phyloP scores from a whole-genome alignment of 805 yeast species.

The Tetrapisispora iriomotensis region DNA sequence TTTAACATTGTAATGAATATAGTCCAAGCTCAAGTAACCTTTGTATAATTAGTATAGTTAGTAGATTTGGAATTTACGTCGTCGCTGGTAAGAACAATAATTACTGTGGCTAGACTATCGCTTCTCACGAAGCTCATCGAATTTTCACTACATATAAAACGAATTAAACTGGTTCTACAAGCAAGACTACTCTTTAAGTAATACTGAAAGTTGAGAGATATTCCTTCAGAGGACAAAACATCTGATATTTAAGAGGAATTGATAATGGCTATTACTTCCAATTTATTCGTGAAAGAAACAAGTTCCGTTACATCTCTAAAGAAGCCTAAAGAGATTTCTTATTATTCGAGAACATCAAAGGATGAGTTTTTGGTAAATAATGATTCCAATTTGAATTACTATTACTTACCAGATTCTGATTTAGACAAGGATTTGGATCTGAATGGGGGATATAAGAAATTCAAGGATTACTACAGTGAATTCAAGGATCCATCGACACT shows the following conservation, averaged over 20 bases:
- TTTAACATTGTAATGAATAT: too few relatives aligned
- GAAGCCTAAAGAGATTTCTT: slow-evolving; percentile 77
- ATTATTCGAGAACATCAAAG: slow-evolving; percentile 52
- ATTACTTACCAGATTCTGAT: slow-evolving; percentile 67
- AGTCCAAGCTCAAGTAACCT: too few relatives aligned
- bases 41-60: too few relatives aligned
- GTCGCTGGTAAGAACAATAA: too few relatives aligned
- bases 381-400: slow-evolving; percentile 53
- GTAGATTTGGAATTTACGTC: too few relatives aligned
- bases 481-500: slow-evolving; percentile 37
- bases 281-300: slow-evolving; percentile 32
- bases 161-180: background rate
- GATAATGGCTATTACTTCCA: slow-evolving; percentile 23
- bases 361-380: slow-evolving; percentile 42
- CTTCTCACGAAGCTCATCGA: slow-evolving; percentile 1
- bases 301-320: slow-evolving; percentile 60
- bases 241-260: background rate
- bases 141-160: background rate
- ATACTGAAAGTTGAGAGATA: too few relatives aligned
- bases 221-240: too few relatives aligned
- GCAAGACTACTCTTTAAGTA: background rate
- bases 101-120: too few relatives aligned
- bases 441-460: slow-evolving; percentile 51
- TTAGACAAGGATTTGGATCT: slow-evolving; percentile 57
- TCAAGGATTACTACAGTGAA: slow-evolving; percentile 42